Evolutionary conservation across 2,329 filamentous ascomycete genomes (phyloP).

Genomic region (Colletotrichum spinosum): DNA sequence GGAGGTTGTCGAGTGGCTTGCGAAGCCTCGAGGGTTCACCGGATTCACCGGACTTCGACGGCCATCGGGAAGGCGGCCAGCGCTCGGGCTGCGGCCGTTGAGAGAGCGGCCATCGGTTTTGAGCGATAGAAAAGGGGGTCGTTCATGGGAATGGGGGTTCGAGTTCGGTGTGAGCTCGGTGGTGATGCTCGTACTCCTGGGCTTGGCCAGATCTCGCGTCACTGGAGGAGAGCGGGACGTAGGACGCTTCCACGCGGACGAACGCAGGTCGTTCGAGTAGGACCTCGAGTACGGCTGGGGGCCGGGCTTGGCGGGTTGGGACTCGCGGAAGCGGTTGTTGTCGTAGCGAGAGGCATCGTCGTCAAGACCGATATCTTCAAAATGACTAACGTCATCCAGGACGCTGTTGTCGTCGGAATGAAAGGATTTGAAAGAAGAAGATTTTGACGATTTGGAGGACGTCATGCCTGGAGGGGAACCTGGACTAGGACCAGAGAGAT

Average conservation of each 20-base stretch:
- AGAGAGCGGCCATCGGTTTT: conserved; percentile 55
- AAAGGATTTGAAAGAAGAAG: conserved; percentile 83
- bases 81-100: conserved; percentile 64
- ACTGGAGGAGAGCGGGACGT: conserved; percentile 40
- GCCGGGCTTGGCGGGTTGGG: conserved; percentile 41
- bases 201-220: conserved; percentile 45
- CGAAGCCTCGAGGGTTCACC: conserved; percentile 44
- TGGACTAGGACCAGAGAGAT: conserved; percentile 35
- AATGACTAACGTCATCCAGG: conserved; percentile 81
- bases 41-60: conserved; percentile 28
- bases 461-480: conserved; percentile 81
- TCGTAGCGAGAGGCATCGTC: conserved; percentile 59
- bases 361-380: conserved; percentile 92
- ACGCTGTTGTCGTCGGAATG: conserved; percentile 79
- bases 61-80: conserved; percentile 49
- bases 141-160: conserved; percentile 42
- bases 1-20: conserved; percentile 53
- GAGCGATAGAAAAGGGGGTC: conserved; percentile 59
- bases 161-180: conserved; percentile 8
- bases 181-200: conserved; percentile 16
- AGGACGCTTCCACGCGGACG: conserved; percentile 29
- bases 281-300: conserved; percentile 37
- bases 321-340: conserved; percentile 43
- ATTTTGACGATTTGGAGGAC: conserved; percentile 88
- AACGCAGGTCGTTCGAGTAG: conserved; percentile 38